Conservation (phyloP, 768 basidiomycete genomes). For the Solioccasus polychromus region DNA sequence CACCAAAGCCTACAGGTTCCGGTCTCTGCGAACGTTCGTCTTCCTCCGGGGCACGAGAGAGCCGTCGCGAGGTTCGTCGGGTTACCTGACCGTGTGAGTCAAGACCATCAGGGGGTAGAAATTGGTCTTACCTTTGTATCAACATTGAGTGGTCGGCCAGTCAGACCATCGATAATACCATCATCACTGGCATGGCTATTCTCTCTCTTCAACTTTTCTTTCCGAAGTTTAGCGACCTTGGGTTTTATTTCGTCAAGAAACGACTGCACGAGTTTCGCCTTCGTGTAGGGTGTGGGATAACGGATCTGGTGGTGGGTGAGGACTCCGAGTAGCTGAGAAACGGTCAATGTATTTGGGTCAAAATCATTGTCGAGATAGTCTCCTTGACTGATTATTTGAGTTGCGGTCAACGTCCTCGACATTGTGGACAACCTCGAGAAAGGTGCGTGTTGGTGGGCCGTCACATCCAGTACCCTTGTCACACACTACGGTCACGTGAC, state of each 20-base stretch:
- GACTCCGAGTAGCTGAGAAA: conserved; percentile 78
- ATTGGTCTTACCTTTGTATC: conserved; percentile 42
- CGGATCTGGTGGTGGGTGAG: conserved; percentile 73
- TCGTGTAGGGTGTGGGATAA: conserved; percentile 73
- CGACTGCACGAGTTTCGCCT: conserved; percentile 70
- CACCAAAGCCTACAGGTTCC: conserved; percentile 50
- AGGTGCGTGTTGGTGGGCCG: not conserved
- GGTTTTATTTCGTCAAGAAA: conserved; percentile 77
- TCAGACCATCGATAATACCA: conserved; percentile 80
- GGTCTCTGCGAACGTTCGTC: conserved; percentile 42
- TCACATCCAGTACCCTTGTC: not conserved
- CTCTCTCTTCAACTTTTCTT: conserved; percentile 60
- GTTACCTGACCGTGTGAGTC: conserved; percentile 18
- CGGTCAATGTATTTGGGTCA: conserved; percentile 68
- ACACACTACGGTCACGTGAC: conserved; percentile 2
- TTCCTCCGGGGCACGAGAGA: conserved; percentile 54
- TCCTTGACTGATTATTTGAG: conserved; percentile 70
- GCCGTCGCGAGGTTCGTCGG: conserved; percentile 61
- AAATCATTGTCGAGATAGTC: conserved; percentile 81
- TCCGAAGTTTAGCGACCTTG: conserved; percentile 53
- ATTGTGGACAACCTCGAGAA: conserved; percentile 38
- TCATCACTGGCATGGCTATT: conserved; percentile 76
- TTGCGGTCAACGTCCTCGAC: conserved; percentile 69
- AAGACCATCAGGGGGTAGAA: conserved; percentile 6
- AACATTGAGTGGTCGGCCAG: conserved; percentile 62